Conservation (phyloP, 805 yeast species). For the Candida glaebosa region DNA sequence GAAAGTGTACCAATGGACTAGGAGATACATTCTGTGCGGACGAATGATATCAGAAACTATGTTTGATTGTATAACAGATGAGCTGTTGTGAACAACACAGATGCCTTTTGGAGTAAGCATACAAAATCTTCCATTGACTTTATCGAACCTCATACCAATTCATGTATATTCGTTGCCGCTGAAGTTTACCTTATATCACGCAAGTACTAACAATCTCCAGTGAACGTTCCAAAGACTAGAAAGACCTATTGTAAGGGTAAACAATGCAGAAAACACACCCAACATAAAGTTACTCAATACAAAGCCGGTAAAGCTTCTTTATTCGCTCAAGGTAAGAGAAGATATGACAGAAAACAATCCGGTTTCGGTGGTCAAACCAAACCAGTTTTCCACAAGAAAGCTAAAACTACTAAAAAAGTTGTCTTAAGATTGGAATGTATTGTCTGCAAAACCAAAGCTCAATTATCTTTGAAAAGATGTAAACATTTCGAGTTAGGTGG, state of each 20-base stretch:
- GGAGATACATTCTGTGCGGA: no score
- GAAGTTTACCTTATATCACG: no score
- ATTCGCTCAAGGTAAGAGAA: slow-evolving; percentile 99
- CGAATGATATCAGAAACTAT: no score
- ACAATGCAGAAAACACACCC: slow-evolving; percentile 99
- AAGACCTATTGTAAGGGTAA: slow-evolving; percentile 99
- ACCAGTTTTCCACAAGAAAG: slow-evolving; percentile 99
- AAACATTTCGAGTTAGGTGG: slow-evolving; percentile 99
- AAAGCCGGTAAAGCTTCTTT: slow-evolving; percentile 99
- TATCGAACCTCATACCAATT: no score
- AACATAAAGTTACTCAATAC: slow-evolving; percentile 99
- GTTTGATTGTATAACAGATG: no score
- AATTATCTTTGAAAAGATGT: slow-evolving; percentile 97
- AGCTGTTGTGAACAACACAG: no score
- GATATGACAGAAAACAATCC: slow-evolving; percentile 99
- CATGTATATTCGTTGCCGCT: no score
- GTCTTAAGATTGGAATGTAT: slow-evolving; percentile 99
- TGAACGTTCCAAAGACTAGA: slow-evolving; percentile 99
- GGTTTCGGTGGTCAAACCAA: slow-evolving; percentile 99
- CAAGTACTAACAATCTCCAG: slow-evolving; percentile 43
- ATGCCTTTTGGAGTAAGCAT: no score
- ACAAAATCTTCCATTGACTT: no score
- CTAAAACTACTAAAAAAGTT: slow-evolving; percentile 99
- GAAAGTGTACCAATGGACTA: no score
- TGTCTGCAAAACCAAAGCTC: slow-evolving; percentile 97